Evolutionary conservation across 164 flowering plant species (phyloP), one percentile per base, ranked within the genome.

Genomic region (Tetrastigma voinierianum): DNA sequence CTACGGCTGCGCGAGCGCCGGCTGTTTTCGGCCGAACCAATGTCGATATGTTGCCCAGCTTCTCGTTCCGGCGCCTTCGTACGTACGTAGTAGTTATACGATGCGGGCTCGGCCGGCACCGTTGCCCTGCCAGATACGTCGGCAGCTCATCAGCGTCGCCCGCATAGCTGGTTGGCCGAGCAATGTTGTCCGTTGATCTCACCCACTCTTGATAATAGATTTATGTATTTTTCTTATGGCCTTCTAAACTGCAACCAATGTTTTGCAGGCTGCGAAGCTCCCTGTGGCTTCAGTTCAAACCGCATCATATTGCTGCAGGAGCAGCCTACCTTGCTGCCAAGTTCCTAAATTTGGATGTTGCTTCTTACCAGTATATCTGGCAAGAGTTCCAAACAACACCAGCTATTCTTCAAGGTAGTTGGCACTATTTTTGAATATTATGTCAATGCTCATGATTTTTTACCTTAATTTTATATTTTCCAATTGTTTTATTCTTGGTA

Each of bases 261-360:
- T 54, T 68, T 70, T 78, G 77, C 48, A 87, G 91, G 83, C 86
- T 87, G 54, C 74, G 86, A 55, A 87, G 84, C 70, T 87, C 89
- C 10, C 71, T 87, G 13, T 87, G 91, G 86, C 89, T 87, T 65
- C 91, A 87, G 72, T 87, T 87, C 71, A 85, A 83, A 60, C 87
- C 91, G 43, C 77, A 85, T 46, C 87, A 87, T 43, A 87, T 87
- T 67, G 91, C 91, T 44, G 91, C 87, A 63, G 91, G 91, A 51
- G 98, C 97, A 66, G 90, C 84, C 21, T 88, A 83, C 65, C 91
- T 95, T 67, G 97, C 99, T 57, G 87, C 97, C 64, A 87, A 85
- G 76, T 74, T 81, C 64, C 81, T 95, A 21, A 89, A 88, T 70
- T 61, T 87, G 82, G 90, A 91, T 78, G 84, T 85, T 68, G 72